Evolutionary conservation across 2,329 filamentous ascomycete genomes (phyloP), one percentile per base, ranked within the genome.

Genomic region (Phialophora tarda): DNA sequence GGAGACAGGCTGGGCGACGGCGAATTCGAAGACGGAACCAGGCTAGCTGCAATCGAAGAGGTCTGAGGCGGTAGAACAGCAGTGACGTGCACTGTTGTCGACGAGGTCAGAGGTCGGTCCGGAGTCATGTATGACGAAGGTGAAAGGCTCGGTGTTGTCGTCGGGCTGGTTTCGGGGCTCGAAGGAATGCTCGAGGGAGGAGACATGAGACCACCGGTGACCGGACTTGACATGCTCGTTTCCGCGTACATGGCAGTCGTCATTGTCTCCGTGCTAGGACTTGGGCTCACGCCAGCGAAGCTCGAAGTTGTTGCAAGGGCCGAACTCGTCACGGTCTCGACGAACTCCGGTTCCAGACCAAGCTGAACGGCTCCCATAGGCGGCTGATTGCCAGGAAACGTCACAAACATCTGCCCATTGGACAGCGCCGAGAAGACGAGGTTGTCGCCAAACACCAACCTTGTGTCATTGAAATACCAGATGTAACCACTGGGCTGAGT

Each of bases 401-500:
- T 41, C 8, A 62, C 63, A 34, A 51, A 47, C 21, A 69, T 12
- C 58, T 50, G 59, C 6, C 63, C 63, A 44, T 56, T 34, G 17
- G 17, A 11, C 41, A 48, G 23, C 14, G 57, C 58, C 21, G 50
- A 63, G 53, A 69, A 69, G n/a, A 51, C 56, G 24, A 47, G 6
- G 1, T 62, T 54, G 23, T 66, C 41, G 12, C 63, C 66, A 41
- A 64, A 69, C 17, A 44, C 53, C 60, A 69, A 44, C 10, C 24
- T 55, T 17, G 48, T 50, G 4, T 53, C 66, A n/a, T 66, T 48
- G 53, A 66, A 64, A 14, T 34, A 57, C 66, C 66, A 69, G 12
- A 12, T 48, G 28, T 63, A 62, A 1, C 34, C 63, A 34, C 51
- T 55, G 1, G 53, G 41, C 50, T 48, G 51, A 17, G 30, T 32